Evolutionary conservation across 176 grass and related monocot genomes (phyloP).

Genomic region (Oryza australiensis): DNA sequence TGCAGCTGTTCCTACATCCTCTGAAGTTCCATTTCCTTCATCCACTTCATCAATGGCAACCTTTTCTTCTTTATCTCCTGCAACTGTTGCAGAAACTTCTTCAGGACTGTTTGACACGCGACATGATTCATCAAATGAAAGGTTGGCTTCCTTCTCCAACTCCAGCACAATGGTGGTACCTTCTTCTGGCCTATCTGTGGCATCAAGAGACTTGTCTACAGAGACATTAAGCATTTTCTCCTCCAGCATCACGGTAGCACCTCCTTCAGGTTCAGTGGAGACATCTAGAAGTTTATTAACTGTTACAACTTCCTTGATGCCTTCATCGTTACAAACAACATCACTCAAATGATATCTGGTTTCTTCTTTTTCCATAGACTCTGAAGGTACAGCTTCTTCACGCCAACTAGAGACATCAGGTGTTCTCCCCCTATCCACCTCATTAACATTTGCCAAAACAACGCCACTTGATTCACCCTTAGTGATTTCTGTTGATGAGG

Average conservation of each 20-base stretch:
- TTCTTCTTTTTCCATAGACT: constrained; percentile 9
- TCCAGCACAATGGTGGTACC: not conserved
- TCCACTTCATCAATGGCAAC: not conserved
- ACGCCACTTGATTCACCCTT: constrained; percentile 6
- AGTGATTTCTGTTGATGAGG: constrained; percentile 5
- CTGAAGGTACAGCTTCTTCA: constrained; percentile 3
- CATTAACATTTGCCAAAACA: constrained; percentile 13
- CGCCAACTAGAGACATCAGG: constrained; percentile 4
- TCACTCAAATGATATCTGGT: not conserved
- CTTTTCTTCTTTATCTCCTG: constrained; percentile 32
- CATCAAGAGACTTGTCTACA: not conserved
- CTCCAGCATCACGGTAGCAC: not conserved
- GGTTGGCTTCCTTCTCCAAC: constrained; percentile 16
- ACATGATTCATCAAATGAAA: constrained; percentile 15
- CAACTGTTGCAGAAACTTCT: constrained; percentile 5
- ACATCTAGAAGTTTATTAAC: constrained; percentile 5
- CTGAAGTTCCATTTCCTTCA: constrained; percentile 8
- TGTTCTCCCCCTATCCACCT: not conserved
- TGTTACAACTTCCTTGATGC: constrained; percentile 15
- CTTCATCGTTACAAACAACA: not conserved
- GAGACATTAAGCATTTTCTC: constrained; percentile 25
- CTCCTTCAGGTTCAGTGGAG: constrained; percentile 20
- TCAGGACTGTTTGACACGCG: constrained; percentile 21
- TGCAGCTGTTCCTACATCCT: constrained; percentile 22
- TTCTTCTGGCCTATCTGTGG: constrained; percentile 21